These are phyloP conservation scores for Epichloe sp. DNA, from an alignment of 2,329 filamentous ascomycete genomes.

Conservation along the genomic window DNA sequence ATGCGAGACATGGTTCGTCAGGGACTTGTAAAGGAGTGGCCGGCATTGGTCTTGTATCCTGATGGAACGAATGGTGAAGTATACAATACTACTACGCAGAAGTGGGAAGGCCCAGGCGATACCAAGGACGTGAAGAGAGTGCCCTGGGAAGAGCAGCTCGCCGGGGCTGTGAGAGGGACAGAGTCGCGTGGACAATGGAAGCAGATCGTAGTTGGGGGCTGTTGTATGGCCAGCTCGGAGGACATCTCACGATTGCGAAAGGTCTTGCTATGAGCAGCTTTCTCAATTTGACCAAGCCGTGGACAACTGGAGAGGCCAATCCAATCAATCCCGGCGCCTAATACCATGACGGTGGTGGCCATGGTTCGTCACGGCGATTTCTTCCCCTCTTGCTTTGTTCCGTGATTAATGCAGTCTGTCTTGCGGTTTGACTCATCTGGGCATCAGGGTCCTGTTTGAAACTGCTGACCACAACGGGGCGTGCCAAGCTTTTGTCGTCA, in stretches of 20 bases:
- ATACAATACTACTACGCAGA: constrained; percentile 50
- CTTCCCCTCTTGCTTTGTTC: too few species aligned
- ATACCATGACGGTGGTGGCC: constrained; percentile 44
- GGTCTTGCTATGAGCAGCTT: neutral
- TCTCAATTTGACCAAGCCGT: too few species aligned
- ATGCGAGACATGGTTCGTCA: constrained; percentile 24
- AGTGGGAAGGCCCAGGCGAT: constrained; percentile 37
- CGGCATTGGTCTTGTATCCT: constrained; percentile 50
- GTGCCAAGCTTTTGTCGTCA: too few species aligned
- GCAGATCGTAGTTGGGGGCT: constrained; percentile 37
- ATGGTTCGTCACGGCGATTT: constrained; percentile 11
- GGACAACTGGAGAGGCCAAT: constrained; percentile 42
- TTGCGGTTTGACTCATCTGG: too few species aligned
- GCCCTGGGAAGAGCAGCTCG: constrained; percentile 34
- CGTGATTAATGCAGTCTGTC: too few species aligned
- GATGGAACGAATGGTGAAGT: constrained; percentile 57
- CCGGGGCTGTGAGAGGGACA: constrained; percentile 25
- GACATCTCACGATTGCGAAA: constrained; percentile 21
- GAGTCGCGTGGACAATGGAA: constrained; percentile 26
- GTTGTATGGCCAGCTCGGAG: constrained; percentile 33
- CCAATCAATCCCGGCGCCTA: constrained; percentile 52
- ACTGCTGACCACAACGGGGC: too few species aligned
- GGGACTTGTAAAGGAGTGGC: constrained; percentile 26
- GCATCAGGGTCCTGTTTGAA: too few species aligned
- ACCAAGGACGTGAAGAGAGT: constrained; percentile 9